These are phyloP conservation scores for Triticum turgidum DNA, from an alignment of 176 grass and related monocot species.

Conservation along the genomic window DNA sequence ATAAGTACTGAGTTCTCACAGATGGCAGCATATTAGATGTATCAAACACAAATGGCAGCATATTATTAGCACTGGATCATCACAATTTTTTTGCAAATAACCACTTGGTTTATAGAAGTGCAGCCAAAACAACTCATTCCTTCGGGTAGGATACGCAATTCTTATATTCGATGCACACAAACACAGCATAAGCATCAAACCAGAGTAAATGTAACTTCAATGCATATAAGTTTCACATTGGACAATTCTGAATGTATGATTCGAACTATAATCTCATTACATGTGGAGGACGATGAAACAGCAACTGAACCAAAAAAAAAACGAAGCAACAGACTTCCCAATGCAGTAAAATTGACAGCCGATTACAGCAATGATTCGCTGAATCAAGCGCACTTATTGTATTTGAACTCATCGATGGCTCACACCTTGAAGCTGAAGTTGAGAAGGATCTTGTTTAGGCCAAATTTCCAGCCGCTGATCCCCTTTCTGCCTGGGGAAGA, in stretches of 20 bases:
- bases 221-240: background rate
- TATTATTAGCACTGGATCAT: no score
- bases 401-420: background rate
- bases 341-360: no score
- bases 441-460: slow-evolving; percentile 56
- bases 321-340: background rate
- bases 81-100: no score
- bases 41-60: no score
- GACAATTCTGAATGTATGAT: background rate
- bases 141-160: background rate
- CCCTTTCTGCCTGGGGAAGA: slow-evolving; percentile 25
- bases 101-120: no score
- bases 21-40: no score
- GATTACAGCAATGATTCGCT: background rate
- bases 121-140: no score
- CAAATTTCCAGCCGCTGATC: slow-evolving; percentile 52
- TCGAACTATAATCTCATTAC: background rate
- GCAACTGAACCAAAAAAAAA: background rate
- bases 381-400: background rate
- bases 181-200: background rate
- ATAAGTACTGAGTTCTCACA: no score
- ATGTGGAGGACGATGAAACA: background rate
- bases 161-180: no score
- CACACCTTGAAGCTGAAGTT: slow-evolving; percentile 64
- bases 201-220: background rate